These are phyloP conservation scores for Zygosaccharomyces bailii DNA, from an alignment of 805 yeast genomes.

Conservation along the genomic window DNA sequence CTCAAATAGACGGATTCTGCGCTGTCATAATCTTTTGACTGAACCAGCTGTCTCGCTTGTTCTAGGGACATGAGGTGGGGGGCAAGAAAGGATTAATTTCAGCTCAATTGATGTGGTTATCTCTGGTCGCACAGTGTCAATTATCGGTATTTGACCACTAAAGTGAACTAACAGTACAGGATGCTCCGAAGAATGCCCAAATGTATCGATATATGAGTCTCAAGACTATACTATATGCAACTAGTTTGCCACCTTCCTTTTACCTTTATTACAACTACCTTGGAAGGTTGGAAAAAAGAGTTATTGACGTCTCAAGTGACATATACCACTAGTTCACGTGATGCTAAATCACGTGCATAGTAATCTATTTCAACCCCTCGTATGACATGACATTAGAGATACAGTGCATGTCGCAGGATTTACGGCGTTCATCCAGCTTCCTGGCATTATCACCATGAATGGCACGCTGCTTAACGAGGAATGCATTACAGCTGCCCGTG, in stretches of 20 bases:
- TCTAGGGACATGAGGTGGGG: slow-evolving; percentile 37
- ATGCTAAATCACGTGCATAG: neutral
- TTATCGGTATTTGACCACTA: neutral
- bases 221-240: neutral
- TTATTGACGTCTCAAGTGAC: neutral
- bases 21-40: slow-evolving; percentile 44
- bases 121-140: neutral
- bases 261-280: neutral
- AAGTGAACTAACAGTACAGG: neutral
- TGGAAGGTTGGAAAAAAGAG: neutral
- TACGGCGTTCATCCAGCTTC: too few species aligned
- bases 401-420: too few species aligned
- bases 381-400: too few species aligned
- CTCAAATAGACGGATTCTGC: slow-evolving; percentile 62
- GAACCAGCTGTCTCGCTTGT: slow-evolving; percentile 59
- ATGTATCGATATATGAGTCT: neutral
- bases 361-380: too few species aligned
- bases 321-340: too few species aligned
- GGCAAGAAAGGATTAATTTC: neutral
- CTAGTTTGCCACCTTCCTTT: slow-evolving; percentile 5
- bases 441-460: too few species aligned
- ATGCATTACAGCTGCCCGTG: too few species aligned
- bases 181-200: neutral
- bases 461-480: too few species aligned
- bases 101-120: slow-evolving; percentile 2